phyloP scores from a whole-genome alignment of 148 eudicot genomes.

The Rhododendron kiyosumense region DNA sequence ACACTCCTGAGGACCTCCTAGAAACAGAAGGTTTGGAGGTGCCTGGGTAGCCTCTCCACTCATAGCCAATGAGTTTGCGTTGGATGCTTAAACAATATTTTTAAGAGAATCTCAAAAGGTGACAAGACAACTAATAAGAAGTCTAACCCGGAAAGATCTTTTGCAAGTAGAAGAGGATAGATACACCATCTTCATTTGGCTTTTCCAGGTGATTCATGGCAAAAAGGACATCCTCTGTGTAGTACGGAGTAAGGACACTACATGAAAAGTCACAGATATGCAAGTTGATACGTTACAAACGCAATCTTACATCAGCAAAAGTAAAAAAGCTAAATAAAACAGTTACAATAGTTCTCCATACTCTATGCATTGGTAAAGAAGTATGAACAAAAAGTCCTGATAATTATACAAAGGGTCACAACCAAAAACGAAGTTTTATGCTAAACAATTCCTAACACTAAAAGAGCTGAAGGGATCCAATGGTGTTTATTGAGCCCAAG shows the following conservation, averaged over 20 bases:
- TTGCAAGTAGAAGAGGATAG: conserved; percentile 62
- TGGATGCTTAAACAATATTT: background rate
- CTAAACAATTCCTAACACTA: background rate
- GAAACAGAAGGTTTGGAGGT: too few species aligned
- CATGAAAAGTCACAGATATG: conserved; percentile 9
- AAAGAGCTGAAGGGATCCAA: background rate
- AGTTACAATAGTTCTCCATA: background rate
- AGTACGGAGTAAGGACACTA: conserved; percentile 62
- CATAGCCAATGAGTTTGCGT: background rate
- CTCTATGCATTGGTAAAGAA: background rate
- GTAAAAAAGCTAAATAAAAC: background rate
- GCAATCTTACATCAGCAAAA: background rate
- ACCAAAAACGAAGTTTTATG: background rate
- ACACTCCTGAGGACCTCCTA: too few species aligned
- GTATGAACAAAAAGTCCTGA: background rate
- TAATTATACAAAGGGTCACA: background rate
- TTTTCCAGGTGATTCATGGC: conserved; percentile 38
- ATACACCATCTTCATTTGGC: conserved; percentile 68
- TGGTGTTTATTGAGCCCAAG: background rate
- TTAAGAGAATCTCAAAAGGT: background rate
- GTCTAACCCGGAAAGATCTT: conserved; percentile 59
- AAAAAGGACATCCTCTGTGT: conserved; percentile 55
- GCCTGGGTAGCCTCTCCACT: background rate
- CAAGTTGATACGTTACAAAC: background rate
- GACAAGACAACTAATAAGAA: conserved; percentile 5